Evolutionary conservation across 352 stramenopile genomes (phyloP).

Genomic region (Thraustotheca clavata): DNA sequence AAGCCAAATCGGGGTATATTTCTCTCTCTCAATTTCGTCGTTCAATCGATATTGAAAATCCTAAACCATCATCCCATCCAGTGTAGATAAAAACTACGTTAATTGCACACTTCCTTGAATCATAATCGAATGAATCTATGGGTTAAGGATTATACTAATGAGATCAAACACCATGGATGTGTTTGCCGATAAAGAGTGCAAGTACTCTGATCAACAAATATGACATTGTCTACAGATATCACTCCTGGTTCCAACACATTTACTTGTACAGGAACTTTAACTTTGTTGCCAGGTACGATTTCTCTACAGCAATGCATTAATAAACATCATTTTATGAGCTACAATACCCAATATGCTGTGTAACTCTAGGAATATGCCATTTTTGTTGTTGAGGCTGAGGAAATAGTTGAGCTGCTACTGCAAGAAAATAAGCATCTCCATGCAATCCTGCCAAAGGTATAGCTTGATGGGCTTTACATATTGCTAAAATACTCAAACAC

Average conservation of each 20-base stretch:
- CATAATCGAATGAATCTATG: too few species aligned
- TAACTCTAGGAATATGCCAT: background rate
- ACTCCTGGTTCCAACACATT: background rate
- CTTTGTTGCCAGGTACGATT: background rate
- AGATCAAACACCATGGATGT: background rate
- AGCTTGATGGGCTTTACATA: background rate
- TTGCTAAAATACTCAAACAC: background rate
- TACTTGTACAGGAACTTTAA: background rate
- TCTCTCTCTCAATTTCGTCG: background rate
- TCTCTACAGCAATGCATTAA: background rate
- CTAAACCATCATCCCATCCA: too few species aligned
- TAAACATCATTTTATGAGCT: background rate
- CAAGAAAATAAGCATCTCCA: background rate
- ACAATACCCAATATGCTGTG: background rate
- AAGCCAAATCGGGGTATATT: background rate
- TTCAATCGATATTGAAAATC: too few species aligned
- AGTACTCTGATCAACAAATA: background rate
- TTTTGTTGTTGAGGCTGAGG: background rate
- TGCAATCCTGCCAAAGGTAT: background rate
- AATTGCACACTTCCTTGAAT: too few species aligned
- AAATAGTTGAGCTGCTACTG: background rate
- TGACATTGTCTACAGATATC: background rate
- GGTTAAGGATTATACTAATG: too few species aligned
- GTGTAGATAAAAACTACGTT: too few species aligned
- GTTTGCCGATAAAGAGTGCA: background rate